Evolutionary conservation across 768 basidiomycete genomes (phyloP).

Genomic region (Mycena vitilis): DNA sequence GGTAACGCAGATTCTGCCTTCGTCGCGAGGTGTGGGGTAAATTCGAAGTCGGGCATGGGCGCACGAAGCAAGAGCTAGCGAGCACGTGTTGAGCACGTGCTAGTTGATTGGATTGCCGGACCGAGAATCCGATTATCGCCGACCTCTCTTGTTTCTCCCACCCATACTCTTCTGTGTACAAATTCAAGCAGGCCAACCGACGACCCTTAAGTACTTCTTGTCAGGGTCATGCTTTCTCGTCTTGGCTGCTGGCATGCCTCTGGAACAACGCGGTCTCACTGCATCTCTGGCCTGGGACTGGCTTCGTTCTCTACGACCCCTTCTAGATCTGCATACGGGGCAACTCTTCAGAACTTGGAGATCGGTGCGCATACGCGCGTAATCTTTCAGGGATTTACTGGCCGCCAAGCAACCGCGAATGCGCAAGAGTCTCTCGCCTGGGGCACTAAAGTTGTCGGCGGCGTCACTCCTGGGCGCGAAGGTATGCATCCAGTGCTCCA

Average conservation of each 20-base stretch:
- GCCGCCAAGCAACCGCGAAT: conserved; percentile 29
- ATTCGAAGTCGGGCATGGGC: too few species aligned
- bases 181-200: too few species aligned
- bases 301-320: conserved; percentile 13
- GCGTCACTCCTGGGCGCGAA: conserved; percentile 25
- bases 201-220: too few species aligned
- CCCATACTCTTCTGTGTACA: too few species aligned
- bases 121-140: too few species aligned
- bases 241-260: neutral
- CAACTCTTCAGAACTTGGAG: conserved; percentile 18
- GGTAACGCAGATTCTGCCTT: neutral
- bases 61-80: neutral
- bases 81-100: too few species aligned
- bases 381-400: conserved; percentile 36
- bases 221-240: neutral
- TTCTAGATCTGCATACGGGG: conserved; percentile 5
- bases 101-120: too few species aligned
- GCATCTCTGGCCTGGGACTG: neutral
- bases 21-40: neutral
- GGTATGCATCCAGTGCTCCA: conserved; percentile 26
- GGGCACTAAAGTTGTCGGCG: conserved; percentile 33
- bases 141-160: too few species aligned
- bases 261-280: neutral
- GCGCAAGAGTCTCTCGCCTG: conserved; percentile 31
- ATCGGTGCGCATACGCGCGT: conserved; percentile 31